Evolutionary conservation across 805 yeast genomes (phyloP).

Genomic region (Candida saitoana): DNA sequence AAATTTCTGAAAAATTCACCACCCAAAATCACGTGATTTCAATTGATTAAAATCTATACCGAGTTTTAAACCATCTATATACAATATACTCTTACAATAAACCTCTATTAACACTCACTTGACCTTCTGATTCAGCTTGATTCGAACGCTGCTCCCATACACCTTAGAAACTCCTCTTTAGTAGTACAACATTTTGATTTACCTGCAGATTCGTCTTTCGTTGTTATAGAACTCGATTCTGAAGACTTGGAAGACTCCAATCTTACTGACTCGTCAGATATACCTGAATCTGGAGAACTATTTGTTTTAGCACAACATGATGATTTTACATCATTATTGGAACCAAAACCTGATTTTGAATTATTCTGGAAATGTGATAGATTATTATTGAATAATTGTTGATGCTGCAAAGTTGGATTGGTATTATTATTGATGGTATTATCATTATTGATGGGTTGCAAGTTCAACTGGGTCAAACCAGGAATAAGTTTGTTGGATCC

Average conservation of each 20-base stretch:
- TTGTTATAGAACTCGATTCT: too few species aligned
- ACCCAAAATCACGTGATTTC: background rate
- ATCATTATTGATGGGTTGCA: background rate
- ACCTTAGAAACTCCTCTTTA: background rate
- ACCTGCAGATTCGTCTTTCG: background rate
- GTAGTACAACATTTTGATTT: background rate
- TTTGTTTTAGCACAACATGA: background rate
- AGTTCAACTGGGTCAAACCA: background rate
- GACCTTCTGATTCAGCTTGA: too few species aligned
- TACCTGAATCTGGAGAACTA: background rate
- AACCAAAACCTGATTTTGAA: too few species aligned
- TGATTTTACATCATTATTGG: too few species aligned
- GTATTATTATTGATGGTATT: background rate
- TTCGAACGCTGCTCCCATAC: background rate
- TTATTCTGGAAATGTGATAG: background rate
- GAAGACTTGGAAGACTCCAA: too few species aligned
- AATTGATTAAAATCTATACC: background rate
- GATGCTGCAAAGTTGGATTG: background rate
- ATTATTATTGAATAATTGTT: background rate
- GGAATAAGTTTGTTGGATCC: background rate
- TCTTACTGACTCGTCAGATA: too few species aligned
- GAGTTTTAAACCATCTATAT: background rate
- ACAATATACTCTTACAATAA: background rate
- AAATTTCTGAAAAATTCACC: background rate
- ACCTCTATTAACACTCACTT: too few species aligned